Conservation (phyloP, 768 basidiomycete genomes). For the Amanita pseudoporphyria region DNA sequence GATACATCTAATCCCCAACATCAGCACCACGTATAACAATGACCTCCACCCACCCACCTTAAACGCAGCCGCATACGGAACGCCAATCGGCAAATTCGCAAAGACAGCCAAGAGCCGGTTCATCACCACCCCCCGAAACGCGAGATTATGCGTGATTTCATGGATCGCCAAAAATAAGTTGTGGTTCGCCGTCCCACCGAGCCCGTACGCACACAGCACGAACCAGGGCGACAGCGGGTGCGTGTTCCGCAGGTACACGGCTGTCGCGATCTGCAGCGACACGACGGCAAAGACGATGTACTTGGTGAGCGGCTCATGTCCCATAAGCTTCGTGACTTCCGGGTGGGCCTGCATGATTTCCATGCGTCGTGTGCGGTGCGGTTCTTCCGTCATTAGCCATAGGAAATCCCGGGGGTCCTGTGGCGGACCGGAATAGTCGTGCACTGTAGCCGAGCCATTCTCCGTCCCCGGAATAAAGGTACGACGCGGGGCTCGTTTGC, state of each 20-base stretch:
- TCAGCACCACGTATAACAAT: neutral
- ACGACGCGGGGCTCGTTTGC: slow-evolving; percentile 40
- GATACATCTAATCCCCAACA: slow-evolving; percentile 53
- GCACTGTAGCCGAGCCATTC: slow-evolving; percentile 16
- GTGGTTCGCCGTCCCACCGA: slow-evolving; percentile 96
- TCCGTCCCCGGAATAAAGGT: slow-evolving; percentile 21
- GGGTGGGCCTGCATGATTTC: slow-evolving; percentile 94
- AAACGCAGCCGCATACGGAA: slow-evolving; percentile 94
- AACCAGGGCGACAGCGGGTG: slow-evolving; percentile 65
- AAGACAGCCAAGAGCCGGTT: slow-evolving; percentile 88
- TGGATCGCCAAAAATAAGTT: slow-evolving; percentile 98
- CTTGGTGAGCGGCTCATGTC: slow-evolving; percentile 86
- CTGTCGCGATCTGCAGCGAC: slow-evolving; percentile 56
- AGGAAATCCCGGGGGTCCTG: slow-evolving; percentile 82
- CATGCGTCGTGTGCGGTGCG: slow-evolving; percentile 80
- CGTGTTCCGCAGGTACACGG: slow-evolving; percentile 57
- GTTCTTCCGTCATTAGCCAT: slow-evolving; percentile 98
- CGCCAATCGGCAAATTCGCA: slow-evolving; percentile 87
- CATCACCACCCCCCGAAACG: slow-evolving; percentile 69
- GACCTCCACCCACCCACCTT: slow-evolving; percentile 44
- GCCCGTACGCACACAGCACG: slow-evolving; percentile 65
- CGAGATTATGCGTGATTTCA: slow-evolving; percentile 97
- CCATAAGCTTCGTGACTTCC: slow-evolving; percentile 95
- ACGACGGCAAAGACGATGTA: slow-evolving; percentile 83
- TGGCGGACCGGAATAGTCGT: slow-evolving; percentile 41